Base-by-base conservation (phyloP, 108 stramenopile species). In the Cafeteria roenbergensis region DNA sequence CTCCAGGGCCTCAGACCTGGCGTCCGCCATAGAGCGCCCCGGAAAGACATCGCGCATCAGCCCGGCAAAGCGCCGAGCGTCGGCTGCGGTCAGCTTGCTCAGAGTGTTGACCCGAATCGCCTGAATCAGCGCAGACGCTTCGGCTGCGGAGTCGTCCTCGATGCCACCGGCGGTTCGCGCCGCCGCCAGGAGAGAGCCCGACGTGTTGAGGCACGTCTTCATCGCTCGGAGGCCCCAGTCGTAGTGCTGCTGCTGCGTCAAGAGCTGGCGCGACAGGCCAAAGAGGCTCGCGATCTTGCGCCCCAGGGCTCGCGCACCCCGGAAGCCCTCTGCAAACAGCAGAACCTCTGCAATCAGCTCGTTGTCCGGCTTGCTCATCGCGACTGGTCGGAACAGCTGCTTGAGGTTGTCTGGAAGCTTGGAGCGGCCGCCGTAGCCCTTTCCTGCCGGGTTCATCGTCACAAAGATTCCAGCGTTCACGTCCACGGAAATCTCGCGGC, bases 201-300 rank as follows among this genome's bases (percentile, higher is more conserved):
- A 80, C 8, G 80, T 82, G 69, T 83, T 80, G 6, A 85, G 75
- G 1, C 81, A 76, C 12, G 84, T 77, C 57, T 83, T 85, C 28
- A 85, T 33, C 1, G 84, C 82, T 0, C 84, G 78, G 0, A 85
- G 75, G 17, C 84, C 84, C 82, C 82, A 85, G 53, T 85, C 84
- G 62, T 85, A 85, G 79, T 85, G 84, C 69, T 77, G 79, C 72
- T 85, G 82, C 37, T 27, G 48, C 14, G 71, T 62, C 51, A 85
- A 34, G 0, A 84, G 68, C 73, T 84, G 78, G 29, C 62, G 59
- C 14, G 72, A 66, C 34, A 84, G 64, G 37, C 37, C 63, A 56
- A 82, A 84, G 37, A 84, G 63, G 1, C 71, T 71, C 25, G 80
- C 81, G 42, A 85, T 66, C 69, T 82, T 83, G 4, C 53, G 29